These are phyloP conservation scores for Exophiala xenobiotica DNA, from an alignment of 2,329 filamentous ascomycete genomes.

Conservation along the genomic window DNA sequence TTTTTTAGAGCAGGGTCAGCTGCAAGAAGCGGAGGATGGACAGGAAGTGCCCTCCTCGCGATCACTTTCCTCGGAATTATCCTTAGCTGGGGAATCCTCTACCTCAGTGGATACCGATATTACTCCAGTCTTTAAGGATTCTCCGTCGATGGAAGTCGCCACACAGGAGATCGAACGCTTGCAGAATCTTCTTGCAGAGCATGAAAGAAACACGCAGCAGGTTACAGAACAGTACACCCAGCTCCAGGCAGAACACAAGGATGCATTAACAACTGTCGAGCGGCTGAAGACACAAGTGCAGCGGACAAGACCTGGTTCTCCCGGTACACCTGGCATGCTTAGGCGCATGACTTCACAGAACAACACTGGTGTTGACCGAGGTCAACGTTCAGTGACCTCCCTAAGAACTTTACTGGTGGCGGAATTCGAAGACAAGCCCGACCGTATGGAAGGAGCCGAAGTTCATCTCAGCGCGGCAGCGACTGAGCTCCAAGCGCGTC, in stretches of 20 bases:
- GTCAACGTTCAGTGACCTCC: conserved; percentile 85
- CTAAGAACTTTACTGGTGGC: conserved; percentile 85
- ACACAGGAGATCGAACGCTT: conserved; percentile 69
- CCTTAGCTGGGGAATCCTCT: conserved; percentile 77
- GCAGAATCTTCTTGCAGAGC: conserved; percentile 69
- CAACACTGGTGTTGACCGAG: conserved; percentile 81
- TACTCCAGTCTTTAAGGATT: conserved; percentile 26
- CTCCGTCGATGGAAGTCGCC: conserved; percentile 21
- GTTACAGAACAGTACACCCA: conserved; percentile 78
- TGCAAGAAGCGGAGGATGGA: conserved; percentile 65
- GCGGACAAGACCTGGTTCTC: conserved; percentile 60
- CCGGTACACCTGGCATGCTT: conserved; percentile 65
- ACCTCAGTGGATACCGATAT: conserved; percentile 54
- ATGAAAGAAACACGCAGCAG: conserved; percentile 70
- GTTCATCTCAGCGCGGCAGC: conserved; percentile 87
- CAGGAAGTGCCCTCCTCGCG: conserved; percentile 74
- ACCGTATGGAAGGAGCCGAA: conserved; percentile 89
- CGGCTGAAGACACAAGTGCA: conserved; percentile 84
- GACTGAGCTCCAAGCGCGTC: conserved; percentile 82
- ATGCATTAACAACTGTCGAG: conserved; percentile 81
- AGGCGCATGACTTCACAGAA: conserved; percentile 92
- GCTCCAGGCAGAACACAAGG: conserved; percentile 76
- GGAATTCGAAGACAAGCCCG: conserved; percentile 77
- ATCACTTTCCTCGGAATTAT: conserved; percentile 91
- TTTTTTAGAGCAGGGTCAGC: conserved; percentile 75